Percentiles rank a stretch among this genome's conserved stretches.
phyloP scores from a whole-genome alignment of 225 moss, liverwort and hornwort species.

The Lunularia cruciata region DNA sequence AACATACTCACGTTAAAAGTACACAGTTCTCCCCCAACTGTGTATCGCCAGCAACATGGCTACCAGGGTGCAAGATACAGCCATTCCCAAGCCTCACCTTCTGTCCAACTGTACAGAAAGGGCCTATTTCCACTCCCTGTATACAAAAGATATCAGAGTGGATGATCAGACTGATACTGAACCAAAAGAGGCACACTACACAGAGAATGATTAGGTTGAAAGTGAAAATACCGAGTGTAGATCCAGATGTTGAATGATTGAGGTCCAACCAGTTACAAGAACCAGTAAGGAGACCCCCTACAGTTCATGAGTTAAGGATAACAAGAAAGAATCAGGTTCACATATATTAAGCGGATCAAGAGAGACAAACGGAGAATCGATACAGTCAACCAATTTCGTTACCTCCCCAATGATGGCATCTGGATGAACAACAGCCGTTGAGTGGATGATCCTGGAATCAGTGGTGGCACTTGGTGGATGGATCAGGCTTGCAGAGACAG shows the following conservation, averaged over 20 bases:
- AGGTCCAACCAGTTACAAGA: too few relatives aligned
- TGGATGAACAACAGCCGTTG: slow-evolving; percentile 79
- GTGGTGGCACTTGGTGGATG: slow-evolving; percentile 35
- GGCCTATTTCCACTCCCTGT: slow-evolving; percentile 49
- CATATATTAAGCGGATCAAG: too few relatives aligned
- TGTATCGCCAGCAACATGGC: slow-evolving; percentile 50
- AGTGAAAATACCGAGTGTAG: too few relatives aligned
- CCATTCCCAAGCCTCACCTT: slow-evolving; percentile 46
- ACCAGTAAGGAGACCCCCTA: too few relatives aligned
- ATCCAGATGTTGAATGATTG: too few relatives aligned
- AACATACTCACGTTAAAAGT: slow-evolving; percentile 39
- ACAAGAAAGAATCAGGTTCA: too few relatives aligned
- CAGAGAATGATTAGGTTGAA: too few relatives aligned
- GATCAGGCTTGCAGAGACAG: slow-evolving; percentile 2
- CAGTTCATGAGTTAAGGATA: too few relatives aligned
- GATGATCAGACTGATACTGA: background rate
- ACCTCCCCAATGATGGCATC: slow-evolving; percentile 85
- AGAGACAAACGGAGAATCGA: too few relatives aligned
- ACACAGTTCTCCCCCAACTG: slow-evolving; percentile 48
- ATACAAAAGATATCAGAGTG: background rate
- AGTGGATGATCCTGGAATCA: slow-evolving; percentile 58
- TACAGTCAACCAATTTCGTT: background rate
- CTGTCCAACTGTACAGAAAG: slow-evolving; percentile 52
- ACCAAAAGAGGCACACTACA: too few relatives aligned
- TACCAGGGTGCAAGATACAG: slow-evolving; percentile 42